Evolutionary conservation across 1,284 basidiomycete species (phyloP), one percentile per base, ranked within the genome.

Genomic region (Mycosarcoma mackinlayi): DNA sequence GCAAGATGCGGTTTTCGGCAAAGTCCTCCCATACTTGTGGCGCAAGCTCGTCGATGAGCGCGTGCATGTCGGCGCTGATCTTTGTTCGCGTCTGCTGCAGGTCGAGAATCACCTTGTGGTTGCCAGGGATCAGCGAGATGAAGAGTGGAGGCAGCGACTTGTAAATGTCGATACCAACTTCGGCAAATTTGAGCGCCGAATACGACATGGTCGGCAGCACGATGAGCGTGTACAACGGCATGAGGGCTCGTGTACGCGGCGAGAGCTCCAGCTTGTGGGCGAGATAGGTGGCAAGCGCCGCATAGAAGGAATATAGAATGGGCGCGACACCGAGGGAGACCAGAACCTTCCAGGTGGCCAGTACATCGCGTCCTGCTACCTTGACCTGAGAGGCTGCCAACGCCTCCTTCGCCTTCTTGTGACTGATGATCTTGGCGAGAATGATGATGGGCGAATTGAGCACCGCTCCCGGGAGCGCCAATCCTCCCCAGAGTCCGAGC

Each of bases 331-430:
- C 96, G 48, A 98, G 86, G 11, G 93, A 95, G 52, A 98, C 94
- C 42, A 99, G 87, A 28, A 99, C 89, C 83, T 99, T 98, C 96
- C 96, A 98, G 3, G 94, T 94, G 0, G 94, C 96, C 16, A 99
- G 86, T 13, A 98, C 96, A 82, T 99, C 96, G 46, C 92, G 88
- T 25, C 90, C 96, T 31, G 92, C 92, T 59, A 99, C 89, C 85
- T 99, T 99, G 82, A 98, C 96, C 10, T 89, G 90, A 11, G 95
- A 98, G 8, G 92, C 94, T 38, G 94, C 95, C 57, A 98, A 89
- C 3, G 96, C 96, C 88, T 97, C 95, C 88, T 92, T 93, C 9
- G 95, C 94, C 84, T 98, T 98, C 80, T 88, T 88, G 65, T 90
- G 86, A 30, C 92, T 94, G 64, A 98, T 91, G 46, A 94, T 84